Base-by-base conservation (phyloP, 805 yeast genomes). In the Blastobotrys muscicola region DNA sequence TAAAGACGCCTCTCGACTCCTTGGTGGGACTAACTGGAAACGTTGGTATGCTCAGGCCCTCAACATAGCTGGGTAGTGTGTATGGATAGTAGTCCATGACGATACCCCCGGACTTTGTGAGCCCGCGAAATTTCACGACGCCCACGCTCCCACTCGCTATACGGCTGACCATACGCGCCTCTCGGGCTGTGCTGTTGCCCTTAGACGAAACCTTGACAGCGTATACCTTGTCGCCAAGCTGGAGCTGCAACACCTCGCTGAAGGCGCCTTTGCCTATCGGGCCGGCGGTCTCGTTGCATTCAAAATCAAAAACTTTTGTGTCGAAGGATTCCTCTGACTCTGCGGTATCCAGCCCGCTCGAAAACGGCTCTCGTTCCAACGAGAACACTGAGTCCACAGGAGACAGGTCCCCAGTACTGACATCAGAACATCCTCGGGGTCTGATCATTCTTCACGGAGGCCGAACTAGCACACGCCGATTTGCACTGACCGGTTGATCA, bases 11-110 rank as follows among this genome's bases (percentile, higher is more conserved):
- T 46, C 16, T 34, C 26, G 39, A 46, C 35, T 5, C 33, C 14
- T 7, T 44, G 33, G 8, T 30, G 15, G 14, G 15, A 12, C 20
- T 9, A n/a, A 20, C 30, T 35, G 26, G 20, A 13, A 8, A 14
- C 29, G 9, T 29, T 7, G 31, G 20, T 8, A 12, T 20, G 26
- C 26, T 20, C 4, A 20, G 26, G 26, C 34, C 13, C 11, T 13
- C 11, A 32, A 53, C 37, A 33, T 39, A 49, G 8, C 6, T 5
- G 29, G 41, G 40, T 26, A 50, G 30, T 6, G 52, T 51, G 11
- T 38, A 29, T n/a, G 45, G 44, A 42, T 51, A 55, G 4, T 42
- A 32, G 15, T 45, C 48, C 35, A 54, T 41, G 33, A 52, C 54
- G 8, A 55, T 43, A 8, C 49, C 55, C 10, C 42, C 11, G 41